phyloP scores from a whole-genome alignment of 208 protist genomes.

The Herpetomonas tarakana region DNA sequence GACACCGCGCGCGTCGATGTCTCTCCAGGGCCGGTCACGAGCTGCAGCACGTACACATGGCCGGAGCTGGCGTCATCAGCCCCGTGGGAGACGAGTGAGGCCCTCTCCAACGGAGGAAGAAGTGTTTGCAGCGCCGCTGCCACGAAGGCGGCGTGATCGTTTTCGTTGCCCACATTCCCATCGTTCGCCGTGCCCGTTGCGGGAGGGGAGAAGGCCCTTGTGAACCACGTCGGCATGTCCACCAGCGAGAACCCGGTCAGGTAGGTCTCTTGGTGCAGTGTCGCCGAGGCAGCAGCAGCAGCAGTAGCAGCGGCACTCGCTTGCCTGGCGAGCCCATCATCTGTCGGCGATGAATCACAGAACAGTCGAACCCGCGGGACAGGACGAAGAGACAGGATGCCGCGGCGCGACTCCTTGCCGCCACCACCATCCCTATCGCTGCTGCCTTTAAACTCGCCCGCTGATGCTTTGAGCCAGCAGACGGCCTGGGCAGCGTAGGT shows the following conservation, averaged over 20 bases:
- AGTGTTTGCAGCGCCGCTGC: no score
- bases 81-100: not conserved
- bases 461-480: not conserved
- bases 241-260: not conserved
- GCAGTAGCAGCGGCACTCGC: no score
- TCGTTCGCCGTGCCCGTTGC: not conserved
- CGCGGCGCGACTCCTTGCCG: not conserved
- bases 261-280: not conserved
- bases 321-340: no score
- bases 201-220: not conserved
- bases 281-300: not conserved
- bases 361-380: not conserved
- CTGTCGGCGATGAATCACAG: no score
- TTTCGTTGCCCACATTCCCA: conserved; percentile 1
- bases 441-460: not conserved
- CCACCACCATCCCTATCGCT: not conserved
- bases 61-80: no score
- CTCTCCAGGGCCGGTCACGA: not conserved
- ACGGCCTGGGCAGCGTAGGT: not conserved
- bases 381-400: no score
- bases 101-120: not conserved
- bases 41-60: not conserved
- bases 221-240: not conserved
- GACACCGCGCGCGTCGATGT: no score
- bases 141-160: no score